Evolutionary conservation across 2,329 filamentous ascomycete species (phyloP).

Genomic region (Exophiala bonariae): DNA sequence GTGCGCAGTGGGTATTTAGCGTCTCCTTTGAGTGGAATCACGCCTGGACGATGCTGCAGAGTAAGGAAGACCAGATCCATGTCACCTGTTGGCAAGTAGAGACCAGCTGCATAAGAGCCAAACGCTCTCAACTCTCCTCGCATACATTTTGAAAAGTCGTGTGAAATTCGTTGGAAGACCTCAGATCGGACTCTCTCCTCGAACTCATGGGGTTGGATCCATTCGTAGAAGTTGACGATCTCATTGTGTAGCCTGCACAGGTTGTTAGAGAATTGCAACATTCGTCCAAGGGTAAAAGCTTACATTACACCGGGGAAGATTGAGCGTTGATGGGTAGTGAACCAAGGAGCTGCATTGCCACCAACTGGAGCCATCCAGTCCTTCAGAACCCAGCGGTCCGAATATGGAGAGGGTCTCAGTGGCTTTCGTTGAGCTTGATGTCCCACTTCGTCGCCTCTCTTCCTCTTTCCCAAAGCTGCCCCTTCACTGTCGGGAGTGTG

Average conservation of each 20-base stretch:
- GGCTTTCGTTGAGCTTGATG: neutral
- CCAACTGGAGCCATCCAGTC: constrained; percentile 11
- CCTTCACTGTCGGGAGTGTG: constrained; percentile 31
- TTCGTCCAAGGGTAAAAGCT: constrained; percentile 3
- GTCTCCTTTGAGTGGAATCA: constrained; percentile 38
- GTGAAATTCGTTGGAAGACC: constrained; percentile 68
- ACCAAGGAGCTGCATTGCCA: constrained; percentile 14
- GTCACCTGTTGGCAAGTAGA: constrained; percentile 77
- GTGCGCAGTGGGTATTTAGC: constrained; percentile 57
- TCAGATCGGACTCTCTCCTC: constrained; percentile 74
- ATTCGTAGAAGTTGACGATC: constrained; percentile 84
- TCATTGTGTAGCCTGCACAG: constrained; percentile 78
- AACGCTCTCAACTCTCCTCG: constrained; percentile 69
- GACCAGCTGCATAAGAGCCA: constrained; percentile 88
- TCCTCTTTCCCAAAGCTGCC: constrained; percentile 63
- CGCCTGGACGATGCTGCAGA: constrained; percentile 54
- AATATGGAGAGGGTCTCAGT: neutral
- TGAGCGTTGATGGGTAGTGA: constrained; percentile 1
- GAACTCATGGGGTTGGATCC: constrained; percentile 72
- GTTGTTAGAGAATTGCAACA: constrained; percentile 4
- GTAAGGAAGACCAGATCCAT: constrained; percentile 89
- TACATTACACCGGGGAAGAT: constrained; percentile 23
- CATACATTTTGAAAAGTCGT: constrained; percentile 58
- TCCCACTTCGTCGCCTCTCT: constrained; percentile 61
- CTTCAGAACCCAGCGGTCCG: constrained; percentile 12